phyloP scores from a whole-genome alignment of 495 filamentous ascomycete genomes.

The Annulohypoxylon maeteangense region DNA sequence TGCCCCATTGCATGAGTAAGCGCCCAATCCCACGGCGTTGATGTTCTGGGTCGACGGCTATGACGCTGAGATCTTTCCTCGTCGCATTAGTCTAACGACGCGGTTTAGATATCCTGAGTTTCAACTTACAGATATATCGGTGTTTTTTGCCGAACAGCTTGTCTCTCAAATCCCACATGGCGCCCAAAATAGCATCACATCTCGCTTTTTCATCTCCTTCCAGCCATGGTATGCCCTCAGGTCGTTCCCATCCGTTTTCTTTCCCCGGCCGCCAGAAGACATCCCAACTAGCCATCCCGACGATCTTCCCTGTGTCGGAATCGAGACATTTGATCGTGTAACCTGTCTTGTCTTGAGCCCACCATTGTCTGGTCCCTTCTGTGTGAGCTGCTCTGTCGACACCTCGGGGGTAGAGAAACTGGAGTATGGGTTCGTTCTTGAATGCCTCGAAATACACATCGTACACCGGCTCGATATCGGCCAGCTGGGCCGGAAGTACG shows the following conservation, averaged over 20 bases:
- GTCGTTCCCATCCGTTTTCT: slow-evolving; percentile 39
- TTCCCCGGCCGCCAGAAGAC: slow-evolving; percentile 37
- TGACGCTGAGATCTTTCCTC: slow-evolving; percentile 47
- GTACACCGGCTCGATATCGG: slow-evolving; percentile 53
- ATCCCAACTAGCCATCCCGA: slow-evolving; percentile 52
- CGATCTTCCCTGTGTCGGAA: slow-evolving; percentile 45
- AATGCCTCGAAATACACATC: slow-evolving; percentile 57
- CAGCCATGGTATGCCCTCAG: slow-evolving; percentile 46
- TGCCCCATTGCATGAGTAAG: slow-evolving; percentile 57
- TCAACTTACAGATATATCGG: slow-evolving; percentile 49
- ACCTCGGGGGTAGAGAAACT: slow-evolving; percentile 50
- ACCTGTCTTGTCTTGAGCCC: slow-evolving; percentile 45
- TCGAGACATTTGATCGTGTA: slow-evolving; percentile 56
- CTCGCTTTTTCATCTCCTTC: slow-evolving; percentile 46
- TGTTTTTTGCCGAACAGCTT: slow-evolving; percentile 42
- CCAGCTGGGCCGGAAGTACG: slow-evolving; percentile 55
- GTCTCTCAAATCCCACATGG: slow-evolving; percentile 50
- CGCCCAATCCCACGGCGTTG: slow-evolving; percentile 53
- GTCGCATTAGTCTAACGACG: neutral
- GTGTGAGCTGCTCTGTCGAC: slow-evolving; percentile 50
- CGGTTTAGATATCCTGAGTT: neutral
- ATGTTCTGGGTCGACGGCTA: slow-evolving; percentile 51
- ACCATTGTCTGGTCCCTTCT: slow-evolving; percentile 48
- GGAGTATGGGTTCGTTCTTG: slow-evolving; percentile 44
- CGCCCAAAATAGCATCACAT: slow-evolving; percentile 42